These are phyloP conservation scores for Haplosporangium sp. DNA, from an alignment of 371 early-diverging fungal genomes.

Conservation along the genomic window DNA sequence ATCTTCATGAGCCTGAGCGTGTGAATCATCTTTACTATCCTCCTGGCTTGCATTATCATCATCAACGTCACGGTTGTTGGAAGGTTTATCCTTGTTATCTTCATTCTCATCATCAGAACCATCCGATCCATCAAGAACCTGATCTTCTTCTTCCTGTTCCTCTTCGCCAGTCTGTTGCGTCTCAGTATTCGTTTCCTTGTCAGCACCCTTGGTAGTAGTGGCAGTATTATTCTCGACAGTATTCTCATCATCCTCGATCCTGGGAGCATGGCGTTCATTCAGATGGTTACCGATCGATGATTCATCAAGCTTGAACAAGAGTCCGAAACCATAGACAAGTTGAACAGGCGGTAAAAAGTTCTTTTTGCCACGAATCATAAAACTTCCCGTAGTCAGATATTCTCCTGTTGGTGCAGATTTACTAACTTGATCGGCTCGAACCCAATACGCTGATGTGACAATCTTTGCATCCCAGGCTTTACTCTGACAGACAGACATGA, in stretches of 20 bases:
- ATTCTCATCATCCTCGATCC: slow-evolving; percentile 34
- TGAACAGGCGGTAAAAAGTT: slow-evolving; percentile 95
- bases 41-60: slow-evolving; percentile 32
- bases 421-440: slow-evolving; percentile 91
- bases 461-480: slow-evolving; percentile 99
- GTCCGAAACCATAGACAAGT: slow-evolving; percentile 97
- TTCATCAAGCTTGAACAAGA: slow-evolving; percentile 92
- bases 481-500: slow-evolving; percentile 96
- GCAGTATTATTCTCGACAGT: slow-evolving; percentile 24
- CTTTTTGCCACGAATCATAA: slow-evolving; percentile 98
- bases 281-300: slow-evolving; percentile 80
- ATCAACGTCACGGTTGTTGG: slow-evolving; percentile 10
- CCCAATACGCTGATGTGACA: slow-evolving; percentile 98
- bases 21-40: slow-evolving; percentile 26
- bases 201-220: slow-evolving; percentile 9
- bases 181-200: slow-evolving; percentile 9
- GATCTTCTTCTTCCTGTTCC: slow-evolving; percentile 22
- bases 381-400: slow-evolving; percentile 94
- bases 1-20: slow-evolving; percentile 12
- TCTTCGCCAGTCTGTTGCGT: slow-evolving; percentile 13
- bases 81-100: slow-evolving; percentile 18
- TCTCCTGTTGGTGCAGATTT: slow-evolving; percentile 98
- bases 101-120: slow-evolving; percentile 39
- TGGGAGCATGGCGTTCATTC: slow-evolving; percentile 57
- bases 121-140: slow-evolving; percentile 28